Base-by-base conservation (phyloP, 139 green algal genomes). In the Tetratostichococcus sp. region DNA sequence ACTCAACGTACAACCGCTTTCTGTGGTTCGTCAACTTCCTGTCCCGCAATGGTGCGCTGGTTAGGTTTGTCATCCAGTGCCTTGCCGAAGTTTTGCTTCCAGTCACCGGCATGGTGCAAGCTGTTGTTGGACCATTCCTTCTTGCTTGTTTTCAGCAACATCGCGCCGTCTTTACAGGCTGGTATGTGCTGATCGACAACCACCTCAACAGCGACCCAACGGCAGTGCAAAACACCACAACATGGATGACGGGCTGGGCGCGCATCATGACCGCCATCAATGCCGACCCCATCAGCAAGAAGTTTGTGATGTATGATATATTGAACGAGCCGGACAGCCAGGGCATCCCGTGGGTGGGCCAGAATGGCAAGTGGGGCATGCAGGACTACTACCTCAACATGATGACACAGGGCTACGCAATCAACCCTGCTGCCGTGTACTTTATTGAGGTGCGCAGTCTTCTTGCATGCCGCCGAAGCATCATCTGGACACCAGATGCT, bases 301-400 rank as follows among this genome's bases (percentile, higher is more conserved):
- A 34, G 31, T 62, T 31, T 19, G 35, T 77, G 11, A 76, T 83
- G 65, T n/a, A 72, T 43, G 78, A 83, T 50, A 70, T 83, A 17
- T 42, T 83, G 31, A 83, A 83, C 35, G 78, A 83, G 79, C 79
- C 74, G 30, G 74, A 83, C 65, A 67, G 32, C 8, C 28, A 31
- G 0, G 32, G 50, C 14, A 30, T 83, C 58, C 31, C 31, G 50
- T 83, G 79, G 79, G 50, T 69, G 35, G 22, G 28, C 4, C 2
- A 35, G 2, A 21, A 6, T 22, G 69, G 69, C 69, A 59, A 43
- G 67, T 50, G 39, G 39, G 67, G 67, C 30, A 42, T 71, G 67
- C 31, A 26, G 5, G 67, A 71, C 32, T 26, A 30, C 5, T 71
- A 71, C 67, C 8, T 71, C 8, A 22, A 39, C 32, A 43, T 43